Evolutionary conservation across 805 yeast species (phyloP), one percentile per base, ranked within the genome.

Genomic region (Candida alai): DNA sequence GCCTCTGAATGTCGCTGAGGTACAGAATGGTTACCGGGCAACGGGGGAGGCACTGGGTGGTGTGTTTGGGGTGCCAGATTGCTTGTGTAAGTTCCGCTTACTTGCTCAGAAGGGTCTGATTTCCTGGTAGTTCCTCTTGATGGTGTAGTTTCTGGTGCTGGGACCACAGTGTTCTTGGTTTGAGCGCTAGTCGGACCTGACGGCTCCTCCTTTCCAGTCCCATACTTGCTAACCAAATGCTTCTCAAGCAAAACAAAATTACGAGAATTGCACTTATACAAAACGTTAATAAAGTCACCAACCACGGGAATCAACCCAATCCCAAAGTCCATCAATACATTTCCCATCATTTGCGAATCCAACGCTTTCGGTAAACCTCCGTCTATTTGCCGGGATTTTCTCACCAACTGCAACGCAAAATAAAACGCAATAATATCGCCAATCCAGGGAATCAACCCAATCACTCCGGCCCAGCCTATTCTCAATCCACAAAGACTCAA

Each of bases 261-360:
- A 37, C 96, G 65, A 16, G 86, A 78, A 49, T 83, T 84, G 28
- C 88, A 76, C 58, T 84, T 83, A 62, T 82, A 86, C 3, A 83
- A 76, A 13, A 85, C 76, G 43, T 75, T 76, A 14, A 80, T 64
- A 20, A 84, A 52, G 46, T 80, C 87, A 17, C 96, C 95, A 19
- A 84, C 76, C 20, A 86, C 46, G 1, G 96, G 96, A 26, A 84
- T 76, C 43, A 65, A 50, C 4, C 70, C 70, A 24, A 65, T 56
- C 1, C 52, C 58, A 42, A 65, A 65, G 40, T 65, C 71, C 40
- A 64, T 48, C n/a, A 47, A 43, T 7, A 64, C 54, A 41, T 65
- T 65, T n/a, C 56, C 51, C 51, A 57, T 51, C 70, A 65, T 64
- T 32, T 44, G 44, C 52, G 48, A 56, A 23, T 51, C 49, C 29